Evolutionary conservation across 2,329 filamentous ascomycete species (phyloP).

Genomic region (Fusarium sp.): DNA sequence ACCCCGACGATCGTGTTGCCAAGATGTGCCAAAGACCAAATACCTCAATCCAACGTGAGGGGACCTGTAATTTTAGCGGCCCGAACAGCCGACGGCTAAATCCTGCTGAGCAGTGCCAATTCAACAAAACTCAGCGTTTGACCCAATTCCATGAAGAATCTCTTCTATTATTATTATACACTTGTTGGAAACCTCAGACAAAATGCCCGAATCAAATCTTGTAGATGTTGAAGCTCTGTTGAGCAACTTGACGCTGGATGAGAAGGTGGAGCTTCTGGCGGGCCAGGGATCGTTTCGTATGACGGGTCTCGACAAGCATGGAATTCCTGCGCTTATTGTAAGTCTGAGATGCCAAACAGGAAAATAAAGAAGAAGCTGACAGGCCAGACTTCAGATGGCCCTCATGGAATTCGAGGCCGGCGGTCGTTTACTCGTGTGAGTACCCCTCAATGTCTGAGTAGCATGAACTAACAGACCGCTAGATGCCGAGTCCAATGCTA

Average conservation of each 20-base stretch:
- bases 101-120: not conserved
- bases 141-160: not conserved
- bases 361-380: not conserved
- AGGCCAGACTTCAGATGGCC: slow-evolving; percentile 34
- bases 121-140: not conserved
- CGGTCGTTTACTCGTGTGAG: slow-evolving; percentile 36
- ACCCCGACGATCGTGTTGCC: slow-evolving; percentile 3
- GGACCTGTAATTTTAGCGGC: slow-evolving; percentile 5
- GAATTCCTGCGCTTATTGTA: slow-evolving; percentile 34
- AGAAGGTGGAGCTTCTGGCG: slow-evolving; percentile 35
- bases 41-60: slow-evolving; percentile 1
- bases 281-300: slow-evolving; percentile 38
- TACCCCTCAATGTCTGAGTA: not conserved
- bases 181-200: not conserved
- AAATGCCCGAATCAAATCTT: slow-evolving; percentile 1
- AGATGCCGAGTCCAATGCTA: slow-evolving; percentile 54
- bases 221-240: slow-evolving; percentile 29
- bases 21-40: slow-evolving; percentile 4
- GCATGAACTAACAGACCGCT: not conserved
- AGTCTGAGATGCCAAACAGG: accelerated
- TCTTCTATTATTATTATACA: not conserved
- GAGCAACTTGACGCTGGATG: slow-evolving; percentile 29
- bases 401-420: slow-evolving; percentile 38
- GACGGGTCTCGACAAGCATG: slow-evolving; percentile 18
- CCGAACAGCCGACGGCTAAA: slow-evolving; percentile 35